Conservation (phyloP, 441 rosid genomes). For the Bocquillonia castaneifolia region DNA sequence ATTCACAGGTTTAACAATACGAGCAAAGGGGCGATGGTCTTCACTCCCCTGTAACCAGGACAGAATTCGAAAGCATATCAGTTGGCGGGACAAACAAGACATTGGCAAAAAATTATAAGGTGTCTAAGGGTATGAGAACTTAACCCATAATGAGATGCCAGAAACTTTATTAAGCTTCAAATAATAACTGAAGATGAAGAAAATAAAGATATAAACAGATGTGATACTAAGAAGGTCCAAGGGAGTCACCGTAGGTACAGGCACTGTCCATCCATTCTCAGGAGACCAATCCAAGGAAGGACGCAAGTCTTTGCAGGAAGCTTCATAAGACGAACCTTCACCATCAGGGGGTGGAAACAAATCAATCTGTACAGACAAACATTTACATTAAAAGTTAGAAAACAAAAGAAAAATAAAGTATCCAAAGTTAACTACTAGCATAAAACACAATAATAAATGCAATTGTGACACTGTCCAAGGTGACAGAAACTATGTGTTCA, state of each 20-base stretch:
- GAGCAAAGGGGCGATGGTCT: slow-evolving; percentile 29
- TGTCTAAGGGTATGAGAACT: neutral
- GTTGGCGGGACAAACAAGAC: slow-evolving; percentile 4
- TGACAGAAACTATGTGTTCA: neutral
- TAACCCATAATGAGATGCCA: neutral
- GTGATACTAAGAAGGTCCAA: neutral
- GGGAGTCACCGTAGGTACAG: slow-evolving; percentile 33
- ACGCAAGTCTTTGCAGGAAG: slow-evolving; percentile 45
- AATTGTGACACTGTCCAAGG: neutral
- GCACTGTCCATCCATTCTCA: slow-evolving; percentile 60
- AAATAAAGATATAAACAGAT: neutral
- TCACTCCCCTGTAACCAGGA: slow-evolving; percentile 32
- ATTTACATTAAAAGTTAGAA: neutral
- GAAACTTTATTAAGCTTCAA: neutral
- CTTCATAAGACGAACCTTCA: slow-evolving; percentile 57
- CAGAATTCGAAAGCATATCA: slow-evolving; percentile 9
- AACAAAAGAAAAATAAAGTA: neutral
- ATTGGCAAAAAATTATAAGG: neutral
- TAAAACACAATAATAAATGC: neutral
- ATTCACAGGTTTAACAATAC: slow-evolving; percentile 32
- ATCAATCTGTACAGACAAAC: slow-evolving; percentile 39
- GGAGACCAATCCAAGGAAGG: slow-evolving; percentile 79
- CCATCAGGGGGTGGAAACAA: slow-evolving; percentile 63
- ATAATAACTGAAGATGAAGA: neutral
- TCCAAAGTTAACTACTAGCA: neutral